Evolutionary conservation across 164 flowering plant species (phyloP), one percentile per base, ranked within the genome.

Genomic region (Litsea cubeba): DNA sequence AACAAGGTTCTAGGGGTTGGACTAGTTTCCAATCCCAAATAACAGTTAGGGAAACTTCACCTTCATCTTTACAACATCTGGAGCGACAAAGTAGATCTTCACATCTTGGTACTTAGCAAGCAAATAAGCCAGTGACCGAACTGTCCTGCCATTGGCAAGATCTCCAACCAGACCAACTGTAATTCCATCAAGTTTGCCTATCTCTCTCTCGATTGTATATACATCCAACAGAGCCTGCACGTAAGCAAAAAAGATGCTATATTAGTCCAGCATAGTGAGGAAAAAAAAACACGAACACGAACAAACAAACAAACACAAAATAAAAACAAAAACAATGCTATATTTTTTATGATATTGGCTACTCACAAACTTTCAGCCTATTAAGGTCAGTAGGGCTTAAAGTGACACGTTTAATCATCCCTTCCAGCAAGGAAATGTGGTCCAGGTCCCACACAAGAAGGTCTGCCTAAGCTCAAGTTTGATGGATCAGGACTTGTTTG

Each of bases 91-190:
- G 85, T 89, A 96, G 63, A 96, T 85, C 81, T 92, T 94, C 79
- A 96, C 95, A 81, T 87, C 87, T 50, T 84, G 64, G 81, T 91
- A 96, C 83, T 87, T 92, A 26, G 97, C 84, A 62, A 95, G 97
- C 79, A 96, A 82, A 82, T 94, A 94, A 3, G 98, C 98, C 66
- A 92, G 89, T 24, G 97, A 96, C 2, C 99, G 94, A 3, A 96
- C 99, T 20, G 99, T 96, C 83, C 99, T 88, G 50, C 99, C 99
- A 77, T 96, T 85, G 30, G 99, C 98, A 83, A 96, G 99, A 87
- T 96, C 99, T 71, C 99, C 99, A 67, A 96, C 99, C 66, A 96
- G 86, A 18, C 85, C 98, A 71, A 96, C 98, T 80, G 82, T 89
- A 65, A 96, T 94, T 32, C 93, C 93, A 79, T 96, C 98, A 74